phyloP scores from a whole-genome alignment of 2,329 filamentous ascomycete species.

The Sphaerulina vaccinii region DNA sequence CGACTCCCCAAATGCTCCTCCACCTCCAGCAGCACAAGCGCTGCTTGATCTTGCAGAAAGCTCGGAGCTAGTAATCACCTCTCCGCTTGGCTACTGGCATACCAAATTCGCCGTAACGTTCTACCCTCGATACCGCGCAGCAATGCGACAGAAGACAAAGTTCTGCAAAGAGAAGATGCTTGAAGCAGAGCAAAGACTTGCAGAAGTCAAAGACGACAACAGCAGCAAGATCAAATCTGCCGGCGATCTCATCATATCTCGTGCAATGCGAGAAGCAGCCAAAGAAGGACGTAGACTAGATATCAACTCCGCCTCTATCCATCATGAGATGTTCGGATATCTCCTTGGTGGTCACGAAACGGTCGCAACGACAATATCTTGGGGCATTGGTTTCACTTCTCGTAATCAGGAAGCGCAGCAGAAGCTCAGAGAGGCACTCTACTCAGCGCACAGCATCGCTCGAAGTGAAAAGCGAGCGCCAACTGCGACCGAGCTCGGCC shows the following conservation, averaged over 20 bases:
- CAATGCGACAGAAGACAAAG: not conserved
- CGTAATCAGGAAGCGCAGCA: conserved; percentile 48
- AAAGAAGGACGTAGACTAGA: conserved; percentile 31
- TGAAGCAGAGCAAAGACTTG: conserved; percentile 2
- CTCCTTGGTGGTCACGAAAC: conserved; percentile 46
- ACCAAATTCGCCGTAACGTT: conserved; percentile 9
- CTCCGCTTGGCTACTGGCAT: not conserved
- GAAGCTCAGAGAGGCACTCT: conserved; percentile 1
- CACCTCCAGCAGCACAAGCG: not conserved
- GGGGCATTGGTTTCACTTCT: conserved; percentile 43
- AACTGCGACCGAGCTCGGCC: not conserved
- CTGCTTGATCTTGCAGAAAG: not conserved
- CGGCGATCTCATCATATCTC: conserved; percentile 39
- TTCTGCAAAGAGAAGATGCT: not conserved
- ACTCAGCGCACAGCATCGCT: not conserved
- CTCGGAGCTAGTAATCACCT: conserved; percentile 2
- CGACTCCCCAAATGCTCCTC: not conserved
- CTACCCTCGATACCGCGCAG: conserved; percentile 2
- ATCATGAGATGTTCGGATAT: conserved; percentile 36
- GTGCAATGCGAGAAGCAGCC: conserved; percentile 33
- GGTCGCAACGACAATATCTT: conserved; percentile 42
- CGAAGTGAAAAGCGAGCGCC: not conserved
- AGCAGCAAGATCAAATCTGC: conserved; percentile 32
- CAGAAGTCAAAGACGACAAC: not conserved
- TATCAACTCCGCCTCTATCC: conserved; percentile 20